Conservation (phyloP, 2,329 filamentous ascomycete species). For the Alternaria novae-zelandiae region DNA sequence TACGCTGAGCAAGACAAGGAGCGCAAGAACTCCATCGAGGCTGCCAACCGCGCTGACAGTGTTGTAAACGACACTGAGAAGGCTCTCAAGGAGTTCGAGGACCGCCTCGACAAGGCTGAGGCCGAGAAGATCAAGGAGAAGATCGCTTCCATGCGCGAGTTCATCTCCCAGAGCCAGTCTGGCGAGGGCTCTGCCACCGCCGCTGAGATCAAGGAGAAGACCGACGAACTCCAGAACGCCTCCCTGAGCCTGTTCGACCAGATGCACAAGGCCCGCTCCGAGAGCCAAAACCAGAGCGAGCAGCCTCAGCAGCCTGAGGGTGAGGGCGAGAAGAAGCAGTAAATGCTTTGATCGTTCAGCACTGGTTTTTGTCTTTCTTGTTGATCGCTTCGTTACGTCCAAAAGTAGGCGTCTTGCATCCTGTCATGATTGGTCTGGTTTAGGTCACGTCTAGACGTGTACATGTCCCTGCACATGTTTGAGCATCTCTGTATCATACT, state of each 20-base stretch:
- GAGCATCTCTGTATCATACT: slow-evolving; percentile 44
- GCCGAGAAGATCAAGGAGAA: slow-evolving; percentile 93
- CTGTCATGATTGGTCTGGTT: slow-evolving; percentile 35
- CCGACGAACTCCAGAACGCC: slow-evolving; percentile 94
- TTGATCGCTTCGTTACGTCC: slow-evolving; percentile 31
- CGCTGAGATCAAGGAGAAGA: slow-evolving; percentile 97
- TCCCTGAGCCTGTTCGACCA: slow-evolving; percentile 98
- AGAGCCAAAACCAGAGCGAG: slow-evolving; percentile 57
- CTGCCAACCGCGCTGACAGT: slow-evolving; percentile 95
- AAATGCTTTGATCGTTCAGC: slow-evolving; percentile 41
- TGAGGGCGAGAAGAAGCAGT: slow-evolving; percentile 77
- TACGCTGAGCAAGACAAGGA: slow-evolving; percentile 95
- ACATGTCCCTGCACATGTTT: slow-evolving; percentile 34
- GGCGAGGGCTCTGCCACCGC: slow-evolving; percentile 86
- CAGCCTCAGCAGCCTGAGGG: slow-evolving; percentile 53
- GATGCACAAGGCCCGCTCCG: slow-evolving; percentile 95
- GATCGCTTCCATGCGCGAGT: slow-evolving; percentile 83
- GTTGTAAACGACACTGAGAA: slow-evolving; percentile 98
- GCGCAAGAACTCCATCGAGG: slow-evolving; percentile 93
- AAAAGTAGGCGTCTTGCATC: slow-evolving; percentile 51
- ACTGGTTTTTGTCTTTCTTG: slow-evolving; percentile 28
- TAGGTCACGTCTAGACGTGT: slow-evolving; percentile 43
- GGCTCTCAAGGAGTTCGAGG: slow-evolving; percentile 94
- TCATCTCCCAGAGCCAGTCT: slow-evolving; percentile 91
- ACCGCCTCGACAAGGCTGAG: slow-evolving; percentile 96